Base-by-base conservation (phyloP, 2,329 filamentous ascomycete genomes). In the Apiospora kogelbergensis region DNA sequence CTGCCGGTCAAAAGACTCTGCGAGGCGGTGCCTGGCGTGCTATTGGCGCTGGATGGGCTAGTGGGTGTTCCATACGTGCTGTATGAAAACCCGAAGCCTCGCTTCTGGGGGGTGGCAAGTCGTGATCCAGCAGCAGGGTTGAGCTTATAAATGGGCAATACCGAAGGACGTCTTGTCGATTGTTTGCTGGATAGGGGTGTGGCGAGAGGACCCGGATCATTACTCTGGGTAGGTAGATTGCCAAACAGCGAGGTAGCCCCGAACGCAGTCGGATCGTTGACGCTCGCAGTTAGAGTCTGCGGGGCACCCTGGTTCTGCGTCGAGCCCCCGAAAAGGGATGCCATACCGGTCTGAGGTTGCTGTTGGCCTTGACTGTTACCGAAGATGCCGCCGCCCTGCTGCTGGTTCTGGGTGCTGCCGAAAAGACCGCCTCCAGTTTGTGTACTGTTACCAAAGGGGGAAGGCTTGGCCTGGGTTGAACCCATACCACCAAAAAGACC, bases 11-110 rank as follows among this genome's bases (percentile, higher is more conserved):
- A 80, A 44, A 95, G 80, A 76, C 90, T 94, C 76, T 89, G 89
- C 30, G 89, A 88, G 66, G 92, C 82, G 22, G 85, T 86, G 45
- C 88, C 90, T 6, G 93, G 92, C 7, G 92, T 92, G 78, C 91
- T 93, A 57, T 88, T 84, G 45, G 84, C 86, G 76, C 91, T 90
- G 5, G 91, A 88, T 26, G 88, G 88, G 73, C 89, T 93, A 69
- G 85, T 89, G 6, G 95, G 94, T 1, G 92, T 95, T 60, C 93
- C 94, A 75, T 97, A 97, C 2, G 91, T 94, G 72, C 94, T 97
- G 81, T 98, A 98, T 1, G 92, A 94, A 79, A 98, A 97, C 2
- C 95, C 95, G 77, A 93, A 98, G 6, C 93, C 94, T 68, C 92
- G 89, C 81, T 94, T 95, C 74, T 94, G 93, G 0, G 95, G 94